Evolutionary conservation across 345 rosid genomes (phyloP), one percentile per base, ranked within the genome.

Genomic region (Atalantia buxifolia): DNA sequence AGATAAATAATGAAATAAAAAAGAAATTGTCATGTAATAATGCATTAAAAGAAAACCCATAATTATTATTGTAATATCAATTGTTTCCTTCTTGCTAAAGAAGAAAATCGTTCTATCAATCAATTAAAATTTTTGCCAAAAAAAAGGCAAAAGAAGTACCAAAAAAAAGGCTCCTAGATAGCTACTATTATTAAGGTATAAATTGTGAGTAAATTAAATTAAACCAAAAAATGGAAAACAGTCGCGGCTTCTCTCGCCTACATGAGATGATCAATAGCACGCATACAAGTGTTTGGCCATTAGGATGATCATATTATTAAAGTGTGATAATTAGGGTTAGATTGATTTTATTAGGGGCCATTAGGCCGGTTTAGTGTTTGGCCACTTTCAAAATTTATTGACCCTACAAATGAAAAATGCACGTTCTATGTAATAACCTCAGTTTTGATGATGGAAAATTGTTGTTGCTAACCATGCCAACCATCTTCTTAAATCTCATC

Each of bases 301-400:
- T n/a, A n/a, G n/a, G n/a, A n/a, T n/a, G n/a, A n/a, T n/a, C n/a
- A n/a, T 4, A 73, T 73, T 25, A 73, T 73, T 60, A 60, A 60
- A 73, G 28, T 31, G 12, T n/a, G n/a, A 24, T 33, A 55, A 72
- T 36, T 74, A 74, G 77, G 77, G n/a, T 74, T 74, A 74, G 66
- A 59, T 53, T 59, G 33, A 74, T 61, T 62, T 4, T 19, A 75
- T 30, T 63, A 65, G 78, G 78, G 59, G 21, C 35, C 72, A 61
- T 75, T 75, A 75, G 78, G 78, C 78, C 78, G 78, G 78, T 65
- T 66, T 27, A 64, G 2, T 48, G 19, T 64, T 65, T 65, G 63
- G 71, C 33, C 16, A 21, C 69, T 75, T 75, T 63, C 59, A 63
- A 42, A 10, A 59, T 13, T 45, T 45, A 45, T 57, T 33, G 76